Evolutionary conservation across 331 rosid species (phyloP).

Genomic region (Cydonia oblonga): DNA sequence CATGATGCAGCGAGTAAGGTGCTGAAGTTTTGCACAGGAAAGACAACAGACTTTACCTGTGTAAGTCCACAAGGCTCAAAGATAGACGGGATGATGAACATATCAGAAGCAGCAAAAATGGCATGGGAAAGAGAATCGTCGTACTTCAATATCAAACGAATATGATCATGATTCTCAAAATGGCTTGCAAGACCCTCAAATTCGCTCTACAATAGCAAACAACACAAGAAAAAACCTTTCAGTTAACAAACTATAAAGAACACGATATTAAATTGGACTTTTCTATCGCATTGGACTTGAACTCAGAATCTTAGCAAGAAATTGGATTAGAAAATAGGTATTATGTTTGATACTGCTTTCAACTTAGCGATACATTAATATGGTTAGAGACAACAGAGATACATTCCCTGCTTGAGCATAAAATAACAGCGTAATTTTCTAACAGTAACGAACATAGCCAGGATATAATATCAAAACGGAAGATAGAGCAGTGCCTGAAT

Average conservation of each 20-base stretch:
- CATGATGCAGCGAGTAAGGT: not conserved
- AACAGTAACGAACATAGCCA: not conserved
- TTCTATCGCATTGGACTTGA: not conserved
- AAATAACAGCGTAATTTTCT: not conserved
- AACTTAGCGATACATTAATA: not conserved
- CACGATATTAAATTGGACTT: not conserved
- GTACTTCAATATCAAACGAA: conserved; percentile 71
- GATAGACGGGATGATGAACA: conserved; percentile 91
- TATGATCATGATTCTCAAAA: conserved; percentile 63
- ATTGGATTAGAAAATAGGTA: not conserved
- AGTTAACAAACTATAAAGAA: not conserved
- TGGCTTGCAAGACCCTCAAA: conserved; percentile 78
- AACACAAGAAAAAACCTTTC: not conserved
- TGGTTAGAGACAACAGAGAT: not conserved
- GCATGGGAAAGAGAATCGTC: conserved; percentile 85
- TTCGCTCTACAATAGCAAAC: conserved; percentile 45
- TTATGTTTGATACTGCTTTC: too few relatives aligned
- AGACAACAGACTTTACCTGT: conserved; percentile 47
- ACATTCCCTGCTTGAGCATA: not conserved
- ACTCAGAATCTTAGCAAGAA: not conserved
- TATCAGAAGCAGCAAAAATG: conserved; percentile 86
- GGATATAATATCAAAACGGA: not conserved
- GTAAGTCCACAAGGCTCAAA: conserved; percentile 99
- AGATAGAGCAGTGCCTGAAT: conserved; percentile 59
- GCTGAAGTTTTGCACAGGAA: not conserved